phyloP scores from a whole-genome alignment of 208 protist species.

The Angomonas ambiguus region DNA sequence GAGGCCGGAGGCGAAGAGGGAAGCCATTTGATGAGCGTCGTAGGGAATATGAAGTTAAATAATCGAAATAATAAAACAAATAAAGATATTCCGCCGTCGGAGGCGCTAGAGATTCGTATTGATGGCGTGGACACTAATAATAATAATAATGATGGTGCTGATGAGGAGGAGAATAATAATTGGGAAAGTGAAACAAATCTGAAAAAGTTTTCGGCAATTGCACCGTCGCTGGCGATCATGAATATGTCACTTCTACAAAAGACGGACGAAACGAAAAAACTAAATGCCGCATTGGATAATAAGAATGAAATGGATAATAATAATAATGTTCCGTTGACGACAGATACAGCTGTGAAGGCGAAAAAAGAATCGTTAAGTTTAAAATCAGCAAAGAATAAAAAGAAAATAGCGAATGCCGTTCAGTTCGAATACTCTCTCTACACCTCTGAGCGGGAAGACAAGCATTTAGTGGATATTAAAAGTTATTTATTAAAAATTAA shows the following conservation, averaged over 20 bases:
- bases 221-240: neutral
- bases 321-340: too few relatives aligned
- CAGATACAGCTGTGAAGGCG: neutral
- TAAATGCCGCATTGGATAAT: neutral
- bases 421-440: conserved; percentile 85
- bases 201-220: neutral
- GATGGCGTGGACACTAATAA: neutral
- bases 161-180: neutral
- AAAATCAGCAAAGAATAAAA: neutral
- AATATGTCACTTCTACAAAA: neutral
- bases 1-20: conserved; percentile 22
- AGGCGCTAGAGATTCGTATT: too few relatives aligned
- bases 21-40: conserved; percentile 18
- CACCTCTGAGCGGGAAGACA: conserved; percentile 68
- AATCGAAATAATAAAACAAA: too few relatives aligned
- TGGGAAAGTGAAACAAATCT: neutral
- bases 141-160: neutral
- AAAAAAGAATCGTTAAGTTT: neutral
- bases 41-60: conserved; percentile 1
- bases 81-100: too few relatives aligned
- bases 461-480: conserved; percentile 76
- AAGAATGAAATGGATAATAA: neutral
- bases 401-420: conserved; percentile 31
- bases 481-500: conserved; percentile 74
- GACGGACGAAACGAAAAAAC: neutral